Base-by-base conservation (phyloP, 768 basidiomycete genomes). In the Leccinum fibrillosum region DNA sequence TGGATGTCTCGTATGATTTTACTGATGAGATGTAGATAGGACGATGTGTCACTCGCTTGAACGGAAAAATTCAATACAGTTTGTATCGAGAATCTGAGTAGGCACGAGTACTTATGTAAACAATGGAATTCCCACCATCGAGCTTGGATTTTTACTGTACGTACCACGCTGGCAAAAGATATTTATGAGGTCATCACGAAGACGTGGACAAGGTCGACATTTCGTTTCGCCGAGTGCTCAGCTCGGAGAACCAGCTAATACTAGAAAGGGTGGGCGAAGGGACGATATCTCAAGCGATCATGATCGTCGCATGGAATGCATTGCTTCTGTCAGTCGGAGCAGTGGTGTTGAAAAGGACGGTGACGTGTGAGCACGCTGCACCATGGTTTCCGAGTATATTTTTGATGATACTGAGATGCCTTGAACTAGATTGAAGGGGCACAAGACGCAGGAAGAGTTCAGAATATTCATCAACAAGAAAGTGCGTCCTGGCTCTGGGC, bases 321-420 rank as follows among this genome's bases (percentile, higher is more conserved):
- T 91, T 50, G 80, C 89, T 2, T 88, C 88, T 2, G 82, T 90
- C 49, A 91, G 89, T 66, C 79, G 90, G 42, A 89, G 88, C 64
- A 86, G 89, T 62, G 89, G 90, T 10, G 68, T 90, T 25, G 86
- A 86, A 63, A 84, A 82, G 62, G 88, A 84, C 59, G 89, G 90
- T 39, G 86, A 90, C 73, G 79, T 81, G 90, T 92, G 72, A 80
- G 89, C 67, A 11, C 26, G 39, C 6, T n/a, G 15, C 19, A 17
- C 13, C 3, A 32, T 48, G 10, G 23, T 44, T 25, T 53, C 21
- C 28, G 28, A 28, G 28, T 28, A 28, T 52, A 48, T 35, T 54
- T n/a, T 15, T 75, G 70, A 80, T 69, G 65, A 55, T 69, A 60
- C 61, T 62, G 60, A 79, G 74, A 54, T 63, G 4, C 62, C 21